phyloP scores from a whole-genome alignment of 306 rosid species.

The Vigna unguiculata region DNA sequence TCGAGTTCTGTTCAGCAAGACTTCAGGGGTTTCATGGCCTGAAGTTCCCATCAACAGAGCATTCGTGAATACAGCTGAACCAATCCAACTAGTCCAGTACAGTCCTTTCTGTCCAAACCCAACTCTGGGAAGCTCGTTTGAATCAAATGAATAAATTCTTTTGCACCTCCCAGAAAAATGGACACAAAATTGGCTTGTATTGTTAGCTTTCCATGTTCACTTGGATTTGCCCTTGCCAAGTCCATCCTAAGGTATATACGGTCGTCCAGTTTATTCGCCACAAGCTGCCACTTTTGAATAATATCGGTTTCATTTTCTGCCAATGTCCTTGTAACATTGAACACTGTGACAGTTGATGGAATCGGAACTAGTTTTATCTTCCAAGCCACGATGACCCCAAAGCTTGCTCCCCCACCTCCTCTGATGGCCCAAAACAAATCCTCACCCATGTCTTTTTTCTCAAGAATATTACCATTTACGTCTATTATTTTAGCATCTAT shows the following conservation, averaged over 20 bases:
- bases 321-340: slow-evolving; percentile 44
- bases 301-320: slow-evolving; percentile 54
- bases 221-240: slow-evolving; percentile 11
- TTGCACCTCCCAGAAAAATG: slow-evolving; percentile 50
- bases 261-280: background rate
- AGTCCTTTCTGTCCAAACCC: slow-evolving; percentile 44
- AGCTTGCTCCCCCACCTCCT: slow-evolving; percentile 61
- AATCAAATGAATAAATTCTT: background rate
- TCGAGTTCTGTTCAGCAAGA: slow-evolving; percentile 34
- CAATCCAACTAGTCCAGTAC: background rate
- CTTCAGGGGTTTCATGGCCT: slow-evolving; percentile 7
- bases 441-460: too few species aligned
- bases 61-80: background rate
- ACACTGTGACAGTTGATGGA: slow-evolving; percentile 61
- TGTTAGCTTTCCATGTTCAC: background rate
- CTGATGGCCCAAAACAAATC: too few species aligned
- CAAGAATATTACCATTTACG: too few species aligned
- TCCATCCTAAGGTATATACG: slow-evolving; percentile 11
- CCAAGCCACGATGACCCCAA: slow-evolving; percentile 66
- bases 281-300: too few species aligned
- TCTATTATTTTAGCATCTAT: too few species aligned
- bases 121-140: slow-evolving; percentile 25
- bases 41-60: background rate
- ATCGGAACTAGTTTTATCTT: slow-evolving; percentile 56
- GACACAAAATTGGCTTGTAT: slow-evolving; percentile 9